Percentiles rank a stretch among this genome's conserved stretches.
Evolutionary conservation across 371 early-diverging fungal species (phyloP).

Genomic region (Saksenaea oblongispora): DNA sequence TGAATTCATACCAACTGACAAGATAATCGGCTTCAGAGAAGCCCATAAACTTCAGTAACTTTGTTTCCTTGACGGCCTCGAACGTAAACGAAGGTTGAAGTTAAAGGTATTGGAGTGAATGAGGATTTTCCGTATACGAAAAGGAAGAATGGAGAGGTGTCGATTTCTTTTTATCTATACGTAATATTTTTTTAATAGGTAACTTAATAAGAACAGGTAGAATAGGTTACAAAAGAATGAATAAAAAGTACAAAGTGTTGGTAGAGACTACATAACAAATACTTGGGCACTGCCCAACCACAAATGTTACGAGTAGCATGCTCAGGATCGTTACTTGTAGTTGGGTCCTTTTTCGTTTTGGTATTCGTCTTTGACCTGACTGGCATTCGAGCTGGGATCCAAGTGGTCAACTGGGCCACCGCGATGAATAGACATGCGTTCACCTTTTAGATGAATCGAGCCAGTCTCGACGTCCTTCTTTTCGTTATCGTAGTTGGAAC

Average conservation of each 20-base stretch:
- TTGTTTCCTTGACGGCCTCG: too few species aligned
- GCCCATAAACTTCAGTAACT: too few species aligned
- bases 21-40: too few species aligned
- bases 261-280: neutral
- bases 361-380: conserved; percentile 39
- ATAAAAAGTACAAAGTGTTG: neutral
- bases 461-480: neutral
- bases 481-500: conserved; percentile 7
- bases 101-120: too few species aligned
- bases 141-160: too few species aligned
- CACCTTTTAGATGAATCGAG: neutral
- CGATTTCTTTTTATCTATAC: neutral
- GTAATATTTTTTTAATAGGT: neutral
- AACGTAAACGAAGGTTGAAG: too few species aligned
- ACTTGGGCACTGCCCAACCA: conserved; percentile 2
- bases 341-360: conserved; percentile 38
- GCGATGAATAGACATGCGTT: neutral
- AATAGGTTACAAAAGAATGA: neutral
- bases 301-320: neutral
- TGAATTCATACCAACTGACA: too few species aligned
- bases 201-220: neutral
- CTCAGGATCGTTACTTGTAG: conserved; percentile 29
- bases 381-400: conserved; percentile 31
- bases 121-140: too few species aligned
- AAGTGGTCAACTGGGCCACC: conserved; percentile 1